Base-by-base conservation (phyloP, 371 early-diverging fungal genomes). In the Saksenaea vasiformis region DNA sequence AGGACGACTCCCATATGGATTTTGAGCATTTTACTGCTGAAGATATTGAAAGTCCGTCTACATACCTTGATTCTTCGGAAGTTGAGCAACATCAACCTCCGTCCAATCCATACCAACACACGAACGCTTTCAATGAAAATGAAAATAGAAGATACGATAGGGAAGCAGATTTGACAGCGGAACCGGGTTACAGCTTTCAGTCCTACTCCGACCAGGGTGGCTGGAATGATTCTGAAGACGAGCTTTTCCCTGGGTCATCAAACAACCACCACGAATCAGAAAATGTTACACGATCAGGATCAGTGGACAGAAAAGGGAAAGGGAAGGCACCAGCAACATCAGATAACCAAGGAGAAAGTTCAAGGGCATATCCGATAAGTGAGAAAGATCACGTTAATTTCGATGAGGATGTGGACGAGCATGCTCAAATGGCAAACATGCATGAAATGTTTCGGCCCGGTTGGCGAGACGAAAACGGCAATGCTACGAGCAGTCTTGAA, bases 401-500 rank as follows among this genome's bases (percentile, higher is more conserved):
- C 22, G 11, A 26, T 11, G 26, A 47, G 24, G 22, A 19, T 47
- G 58, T 38, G 15, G 56, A 54, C 9, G 67, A 61, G 11, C 56
- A 51, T 26, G 65, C 11, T 15, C 34, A 35, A 11, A 35, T 22
- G 39, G 22, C 34, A 5, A 61, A 55, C 35, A 61, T 36, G 9
- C 59, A 57, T 1, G 56, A 63, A 17, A 27, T 56, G 8, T 34
- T 64, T 15, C 53, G 43, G n/a, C 56, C 68, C 8, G 44, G 58
- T 27, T 68, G 64, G 64, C 37, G 47, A 24, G 61, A 57, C 4
- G 57, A 64, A 24, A 44, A 68, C 38, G 26, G 35, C 0, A 9
- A 28, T 11, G 56, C 14, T 31, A n/a, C n/a, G n/a, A 51, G 60
- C 37, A 54, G 44, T 24, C 58, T 60, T 8, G 53, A 68, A 2